Conservation (phyloP, 257 asterid genomes). For the Solanum okadae region DNA sequence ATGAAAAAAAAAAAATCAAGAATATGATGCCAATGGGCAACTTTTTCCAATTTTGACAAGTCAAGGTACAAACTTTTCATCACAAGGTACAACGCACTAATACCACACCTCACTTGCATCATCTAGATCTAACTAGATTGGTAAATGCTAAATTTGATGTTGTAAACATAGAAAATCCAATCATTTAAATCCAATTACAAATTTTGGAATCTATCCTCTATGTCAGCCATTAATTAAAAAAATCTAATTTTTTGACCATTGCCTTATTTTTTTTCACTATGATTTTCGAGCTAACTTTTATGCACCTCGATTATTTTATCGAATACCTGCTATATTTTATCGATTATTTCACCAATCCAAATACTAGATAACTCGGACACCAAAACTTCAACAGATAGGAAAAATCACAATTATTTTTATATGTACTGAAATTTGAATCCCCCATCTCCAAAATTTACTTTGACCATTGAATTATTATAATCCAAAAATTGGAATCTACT, state of each 20-base stretch:
- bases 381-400: neutral
- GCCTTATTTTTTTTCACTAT: neutral
- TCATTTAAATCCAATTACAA: neutral
- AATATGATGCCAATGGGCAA: neutral
- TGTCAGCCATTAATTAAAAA: neutral
- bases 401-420: neutral
- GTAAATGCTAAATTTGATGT: neutral
- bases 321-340: neutral
- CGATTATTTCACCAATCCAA: too few relatives aligned
- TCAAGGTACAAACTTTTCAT: neutral
- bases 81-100: neutral
- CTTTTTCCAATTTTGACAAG: neutral
- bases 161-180: neutral
- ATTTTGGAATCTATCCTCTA: neutral
- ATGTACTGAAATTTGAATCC: neutral
- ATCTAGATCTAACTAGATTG: neutral
- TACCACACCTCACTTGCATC: neutral
- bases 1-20: neutral
- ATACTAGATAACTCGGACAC: accelerated
- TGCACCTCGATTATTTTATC: neutral
- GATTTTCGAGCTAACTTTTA: neutral
- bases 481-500: neutral
- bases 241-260: neutral
- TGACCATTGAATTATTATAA: neutral
- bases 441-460: neutral